These are phyloP conservation scores for Euphorbia schlechtendalii DNA, from an alignment of 441 rosid genomes.

Conservation along the genomic window DNA sequence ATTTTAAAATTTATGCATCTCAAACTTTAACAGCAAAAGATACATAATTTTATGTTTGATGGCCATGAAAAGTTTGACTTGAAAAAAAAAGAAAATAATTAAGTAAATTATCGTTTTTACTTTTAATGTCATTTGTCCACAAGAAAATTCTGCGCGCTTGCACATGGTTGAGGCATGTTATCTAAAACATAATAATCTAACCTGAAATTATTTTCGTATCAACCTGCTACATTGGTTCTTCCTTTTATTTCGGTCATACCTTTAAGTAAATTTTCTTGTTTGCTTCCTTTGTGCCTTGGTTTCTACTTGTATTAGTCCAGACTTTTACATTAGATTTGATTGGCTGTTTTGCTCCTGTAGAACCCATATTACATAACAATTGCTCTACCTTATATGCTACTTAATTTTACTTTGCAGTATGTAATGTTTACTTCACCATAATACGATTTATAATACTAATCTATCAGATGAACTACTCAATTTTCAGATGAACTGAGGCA, in stretches of 20 bases:
- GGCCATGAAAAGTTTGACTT: no score
- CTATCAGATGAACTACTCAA: conserved; percentile 5
- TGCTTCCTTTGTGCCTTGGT: background rate
- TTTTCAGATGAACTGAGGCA: conserved; percentile 49
- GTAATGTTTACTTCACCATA: background rate
- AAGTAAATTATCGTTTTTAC: no score
- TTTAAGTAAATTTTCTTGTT: background rate
- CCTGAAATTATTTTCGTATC: background rate
- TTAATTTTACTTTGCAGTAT: background rate
- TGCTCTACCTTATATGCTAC: background rate
- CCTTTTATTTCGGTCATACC: background rate
- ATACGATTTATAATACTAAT: background rate
- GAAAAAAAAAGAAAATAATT: no score
- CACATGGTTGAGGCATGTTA: no score
- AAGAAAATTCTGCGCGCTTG: no score
- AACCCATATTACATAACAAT: background rate
- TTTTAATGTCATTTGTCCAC: no score
- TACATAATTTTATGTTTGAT: no score
- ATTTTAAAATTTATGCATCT: background rate
- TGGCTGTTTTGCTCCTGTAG: background rate
- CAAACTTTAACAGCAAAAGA: no score
- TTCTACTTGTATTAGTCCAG: background rate
- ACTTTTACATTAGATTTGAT: background rate
- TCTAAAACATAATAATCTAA: no score
- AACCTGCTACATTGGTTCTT: background rate